Evolutionary conservation across 2,329 filamentous ascomycete genomes (phyloP).

Genomic region (Mariannaea elegans): DNA sequence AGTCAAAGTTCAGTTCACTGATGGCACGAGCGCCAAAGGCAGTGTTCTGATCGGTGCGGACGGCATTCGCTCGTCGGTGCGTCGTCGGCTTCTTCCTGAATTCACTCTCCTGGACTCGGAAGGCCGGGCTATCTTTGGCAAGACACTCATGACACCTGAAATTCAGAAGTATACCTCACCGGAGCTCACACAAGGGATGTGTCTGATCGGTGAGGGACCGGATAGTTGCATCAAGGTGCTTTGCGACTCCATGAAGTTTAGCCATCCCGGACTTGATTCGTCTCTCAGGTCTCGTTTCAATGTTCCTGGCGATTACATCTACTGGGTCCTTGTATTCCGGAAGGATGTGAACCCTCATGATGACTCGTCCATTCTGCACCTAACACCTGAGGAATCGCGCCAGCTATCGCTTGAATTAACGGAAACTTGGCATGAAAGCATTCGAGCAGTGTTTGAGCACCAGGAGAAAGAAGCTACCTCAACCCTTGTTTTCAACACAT

Average conservation of each 20-base stretch:
- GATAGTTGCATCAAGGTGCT: constrained; percentile 7
- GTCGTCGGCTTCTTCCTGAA: constrained; percentile 25
- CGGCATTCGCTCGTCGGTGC: constrained; percentile 22
- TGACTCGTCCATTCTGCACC: neutral
- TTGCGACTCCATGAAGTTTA: constrained; percentile 11
- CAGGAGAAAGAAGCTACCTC: constrained; percentile 11
- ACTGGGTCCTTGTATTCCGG: constrained; percentile 14
- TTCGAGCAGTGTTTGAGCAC: neutral
- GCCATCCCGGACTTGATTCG: neutral
- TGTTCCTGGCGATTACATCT: constrained; percentile 15
- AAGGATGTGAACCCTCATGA: neutral
- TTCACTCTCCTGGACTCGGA: constrained; percentile 22
- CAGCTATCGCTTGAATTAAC: constrained; percentile 1
- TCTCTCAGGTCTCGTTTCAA: neutral
- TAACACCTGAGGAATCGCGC: neutral
- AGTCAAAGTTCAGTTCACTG: constrained; percentile 23
- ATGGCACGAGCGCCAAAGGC: constrained; percentile 18
- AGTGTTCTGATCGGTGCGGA: constrained; percentile 29
- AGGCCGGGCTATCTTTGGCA: constrained; percentile 21
- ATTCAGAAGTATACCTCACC: constrained; percentile 12
- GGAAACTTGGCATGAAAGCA: neutral
- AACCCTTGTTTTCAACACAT: constrained; percentile 10
- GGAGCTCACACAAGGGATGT: neutral
- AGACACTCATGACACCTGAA: constrained; percentile 21
- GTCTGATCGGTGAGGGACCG: neutral